phyloP scores from a whole-genome alignment of 148 eudicot species.

The Agrostemma githago region DNA sequence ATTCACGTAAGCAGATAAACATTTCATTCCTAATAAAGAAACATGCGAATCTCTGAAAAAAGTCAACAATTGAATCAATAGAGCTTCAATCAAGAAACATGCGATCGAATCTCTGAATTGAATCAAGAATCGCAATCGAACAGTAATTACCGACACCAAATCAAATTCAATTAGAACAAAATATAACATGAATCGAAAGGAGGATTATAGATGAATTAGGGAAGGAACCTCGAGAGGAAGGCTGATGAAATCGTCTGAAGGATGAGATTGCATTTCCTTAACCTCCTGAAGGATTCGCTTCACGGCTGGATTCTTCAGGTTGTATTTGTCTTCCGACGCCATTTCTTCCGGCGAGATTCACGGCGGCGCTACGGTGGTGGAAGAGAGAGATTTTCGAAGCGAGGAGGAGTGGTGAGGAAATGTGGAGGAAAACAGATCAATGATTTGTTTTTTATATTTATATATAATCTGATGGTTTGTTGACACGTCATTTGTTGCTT shows the following conservation, averaged over 20 bases:
- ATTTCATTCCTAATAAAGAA: too few relatives aligned
- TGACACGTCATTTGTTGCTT: slow-evolving; percentile 10
- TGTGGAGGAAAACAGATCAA: not conserved
- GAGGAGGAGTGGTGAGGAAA: not conserved
- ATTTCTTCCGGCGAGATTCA: slow-evolving; percentile 22
- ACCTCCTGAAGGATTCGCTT: slow-evolving; percentile 94
- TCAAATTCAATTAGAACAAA: not conserved
- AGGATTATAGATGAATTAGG: not conserved
- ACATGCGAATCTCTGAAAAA: not conserved
- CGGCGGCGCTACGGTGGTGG: slow-evolving; percentile 7
- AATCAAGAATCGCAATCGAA: not conserved
- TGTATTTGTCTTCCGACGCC: slow-evolving; percentile 79
- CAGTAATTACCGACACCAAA: not conserved
- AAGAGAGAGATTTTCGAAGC: not conserved
- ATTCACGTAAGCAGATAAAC: too few relatives aligned
- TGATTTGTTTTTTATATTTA: not conserved
- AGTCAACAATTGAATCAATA: not conserved
- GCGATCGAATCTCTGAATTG: not conserved
- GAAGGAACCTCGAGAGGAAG: slow-evolving; percentile 81
- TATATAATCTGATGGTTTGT: not conserved
- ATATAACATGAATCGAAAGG: not conserved
- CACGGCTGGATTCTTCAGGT: slow-evolving; percentile 84
- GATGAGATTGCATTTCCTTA: slow-evolving; percentile 96
- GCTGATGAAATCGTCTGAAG: slow-evolving; percentile 92
- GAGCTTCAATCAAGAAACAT: too few relatives aligned